Conservation (phyloP, 805 yeast genomes). For the Lipomyces starkeyi region DNA sequence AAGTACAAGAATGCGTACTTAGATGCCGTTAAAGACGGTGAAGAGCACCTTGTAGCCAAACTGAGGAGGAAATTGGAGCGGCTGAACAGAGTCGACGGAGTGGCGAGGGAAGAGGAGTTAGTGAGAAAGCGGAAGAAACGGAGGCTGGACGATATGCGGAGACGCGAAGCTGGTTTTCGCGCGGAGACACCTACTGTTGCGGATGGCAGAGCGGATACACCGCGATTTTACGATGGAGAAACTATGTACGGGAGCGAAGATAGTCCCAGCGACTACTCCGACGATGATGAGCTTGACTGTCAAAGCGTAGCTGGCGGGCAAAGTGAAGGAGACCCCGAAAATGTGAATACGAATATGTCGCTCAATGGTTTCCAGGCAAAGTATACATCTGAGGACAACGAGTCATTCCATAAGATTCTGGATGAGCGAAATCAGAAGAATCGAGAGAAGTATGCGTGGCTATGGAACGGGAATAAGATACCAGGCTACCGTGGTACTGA, state of each 20-base stretch:
- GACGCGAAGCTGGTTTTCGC: not conserved
- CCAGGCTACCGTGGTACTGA: slow-evolving; percentile 16
- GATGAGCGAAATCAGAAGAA: slow-evolving; percentile 37
- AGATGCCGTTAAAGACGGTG: slow-evolving; percentile 28
- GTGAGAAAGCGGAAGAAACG: not conserved
- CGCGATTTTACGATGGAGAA: slow-evolving; percentile 2
- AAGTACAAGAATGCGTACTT: slow-evolving; percentile 22
- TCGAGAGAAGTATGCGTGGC: slow-evolving; percentile 38
- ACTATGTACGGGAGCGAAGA: slow-evolving; percentile 1
- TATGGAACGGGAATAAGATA: slow-evolving; percentile 35
- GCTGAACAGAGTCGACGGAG: slow-evolving; percentile 22
- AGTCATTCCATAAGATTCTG: slow-evolving; percentile 40
- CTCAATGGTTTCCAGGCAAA: slow-evolving; percentile 41
- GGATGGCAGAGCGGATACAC: slow-evolving; percentile 21
- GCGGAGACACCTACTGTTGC: slow-evolving; percentile 15
- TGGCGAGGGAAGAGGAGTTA: slow-evolving; percentile 11
- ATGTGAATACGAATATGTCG: slow-evolving; percentile 16
- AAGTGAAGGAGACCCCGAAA: slow-evolving; percentile 5
- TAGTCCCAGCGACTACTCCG: not conserved
- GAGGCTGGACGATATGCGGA: not conserved
- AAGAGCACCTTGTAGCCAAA: slow-evolving; percentile 7
- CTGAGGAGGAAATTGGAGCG: slow-evolving; percentile 22
- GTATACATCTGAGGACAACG: slow-evolving; percentile 45
- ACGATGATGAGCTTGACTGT: not conserved
- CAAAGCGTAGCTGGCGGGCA: not conserved